phyloP scores from a whole-genome alignment of 345 rosid species.

The Cochlearia excelsa region DNA sequence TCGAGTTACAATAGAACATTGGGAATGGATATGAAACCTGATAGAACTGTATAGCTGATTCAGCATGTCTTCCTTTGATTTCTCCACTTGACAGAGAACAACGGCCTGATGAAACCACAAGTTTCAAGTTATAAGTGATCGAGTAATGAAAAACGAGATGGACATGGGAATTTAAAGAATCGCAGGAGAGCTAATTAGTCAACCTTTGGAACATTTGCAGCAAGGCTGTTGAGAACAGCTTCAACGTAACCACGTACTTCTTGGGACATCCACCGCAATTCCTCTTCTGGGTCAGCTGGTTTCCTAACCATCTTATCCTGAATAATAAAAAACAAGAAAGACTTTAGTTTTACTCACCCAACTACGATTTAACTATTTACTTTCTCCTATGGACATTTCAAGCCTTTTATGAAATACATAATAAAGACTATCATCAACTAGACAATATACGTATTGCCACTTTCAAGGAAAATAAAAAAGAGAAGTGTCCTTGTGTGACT shows the following conservation, averaged over 20 bases:
- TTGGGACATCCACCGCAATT: conserved; percentile 96
- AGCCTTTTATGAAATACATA: background rate
- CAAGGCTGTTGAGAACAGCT: conserved; percentile 98
- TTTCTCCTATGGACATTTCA: background rate
- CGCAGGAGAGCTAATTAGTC: conserved; percentile 26
- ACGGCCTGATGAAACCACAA: conserved; percentile 62
- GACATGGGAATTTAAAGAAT: background rate
- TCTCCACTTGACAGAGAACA: conserved; percentile 97
- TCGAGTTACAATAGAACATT: conserved; percentile 1
- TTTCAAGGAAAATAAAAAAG: background rate
- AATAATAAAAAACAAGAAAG: conserved; percentile 5
- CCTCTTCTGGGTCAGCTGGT: conserved; percentile 93
- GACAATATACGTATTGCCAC: background rate
- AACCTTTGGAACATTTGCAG: conserved; percentile 98
- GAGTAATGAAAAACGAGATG: background rate
- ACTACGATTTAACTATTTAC: background rate
- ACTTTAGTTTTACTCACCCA: conserved; percentile 7
- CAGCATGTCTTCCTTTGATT: conserved; percentile 95
- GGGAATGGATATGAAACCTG: conserved; percentile 46
- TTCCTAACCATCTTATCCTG: conserved; percentile 82
- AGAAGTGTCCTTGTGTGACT: conserved; percentile 35
- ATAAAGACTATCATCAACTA: conserved; percentile 3
- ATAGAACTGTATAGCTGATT: conserved; percentile 88
- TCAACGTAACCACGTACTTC: conserved; percentile 99
- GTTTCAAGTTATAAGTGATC: background rate